phyloP scores from a whole-genome alignment of 306 rosid genomes.

The Trifolium fragiferum region DNA sequence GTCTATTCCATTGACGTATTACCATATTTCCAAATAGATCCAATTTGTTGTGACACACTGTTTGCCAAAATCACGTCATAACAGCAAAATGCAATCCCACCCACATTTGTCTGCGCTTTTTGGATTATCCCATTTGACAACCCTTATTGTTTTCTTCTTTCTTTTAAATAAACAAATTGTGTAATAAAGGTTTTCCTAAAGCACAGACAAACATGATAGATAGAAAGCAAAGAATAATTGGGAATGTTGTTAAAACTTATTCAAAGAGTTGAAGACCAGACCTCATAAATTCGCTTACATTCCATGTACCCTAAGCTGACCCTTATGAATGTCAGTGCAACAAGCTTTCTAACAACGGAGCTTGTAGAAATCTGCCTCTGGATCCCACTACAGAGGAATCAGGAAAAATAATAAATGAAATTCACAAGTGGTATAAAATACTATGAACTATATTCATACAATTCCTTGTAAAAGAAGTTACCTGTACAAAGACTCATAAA shows the following conservation, averaged over 20 bases:
- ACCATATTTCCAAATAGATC: no score
- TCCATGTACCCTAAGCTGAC: conserved; percentile 48
- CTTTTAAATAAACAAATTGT: no score
- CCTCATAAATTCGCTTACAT: neutral
- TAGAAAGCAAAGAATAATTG: neutral
- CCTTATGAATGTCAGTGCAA: conserved; percentile 71
- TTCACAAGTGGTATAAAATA: neutral
- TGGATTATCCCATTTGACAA: neutral
- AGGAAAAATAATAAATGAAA: neutral
- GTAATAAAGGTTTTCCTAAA: neutral
- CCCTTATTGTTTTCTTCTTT: neutral
- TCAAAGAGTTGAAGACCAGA: conserved; percentile 38
- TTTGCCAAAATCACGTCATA: no score
- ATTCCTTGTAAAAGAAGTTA: neutral
- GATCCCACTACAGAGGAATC: neutral
- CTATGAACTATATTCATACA: neutral
- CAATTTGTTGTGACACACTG: no score
- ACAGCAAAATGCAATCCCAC: neutral
- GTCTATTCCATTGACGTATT: neutral
- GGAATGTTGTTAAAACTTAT: neutral
- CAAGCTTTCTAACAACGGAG: conserved; percentile 69
- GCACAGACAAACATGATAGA: neutral
- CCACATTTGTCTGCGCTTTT: neutral
- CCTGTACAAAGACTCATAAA: neutral
- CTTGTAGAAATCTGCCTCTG: conserved; percentile 70